These are phyloP conservation scores for Amanita inopinata DNA, from an alignment of 768 basidiomycete genomes.

Conservation along the genomic window DNA sequence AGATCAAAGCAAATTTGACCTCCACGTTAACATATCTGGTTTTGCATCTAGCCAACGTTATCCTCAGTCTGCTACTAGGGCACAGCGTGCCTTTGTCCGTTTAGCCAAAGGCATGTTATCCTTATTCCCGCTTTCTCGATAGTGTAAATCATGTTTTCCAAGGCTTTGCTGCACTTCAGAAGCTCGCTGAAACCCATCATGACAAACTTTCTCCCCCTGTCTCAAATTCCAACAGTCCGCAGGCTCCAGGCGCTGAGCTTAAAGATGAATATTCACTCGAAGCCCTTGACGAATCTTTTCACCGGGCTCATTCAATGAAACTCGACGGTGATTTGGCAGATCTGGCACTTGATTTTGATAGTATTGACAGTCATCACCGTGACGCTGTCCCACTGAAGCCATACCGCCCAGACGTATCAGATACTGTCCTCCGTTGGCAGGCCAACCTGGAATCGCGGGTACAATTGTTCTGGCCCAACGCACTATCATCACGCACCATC, in stretches of 20 bases:
- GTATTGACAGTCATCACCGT: slow-evolving; percentile 7
- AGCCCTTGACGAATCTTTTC: slow-evolving; percentile 45
- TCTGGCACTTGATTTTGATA: slow-evolving; percentile 9
- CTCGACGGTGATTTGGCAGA: no score
- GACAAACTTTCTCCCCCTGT: not conserved
- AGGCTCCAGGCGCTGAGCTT: slow-evolving; percentile 47
- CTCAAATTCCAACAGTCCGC: not conserved
- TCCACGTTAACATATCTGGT: slow-evolving; percentile 71
- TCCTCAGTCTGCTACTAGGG: slow-evolving; percentile 53
- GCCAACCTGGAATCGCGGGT: slow-evolving; percentile 70
- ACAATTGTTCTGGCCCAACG: slow-evolving; percentile 73
- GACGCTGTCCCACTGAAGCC: slow-evolving; percentile 9
- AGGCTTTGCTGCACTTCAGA: slow-evolving; percentile 74
- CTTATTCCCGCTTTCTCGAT: not conserved
- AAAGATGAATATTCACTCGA: slow-evolving; percentile 48
- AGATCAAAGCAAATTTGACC: slow-evolving; percentile 41
- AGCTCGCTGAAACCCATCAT: slow-evolving; percentile 28
- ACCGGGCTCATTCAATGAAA: slow-evolving; percentile 24
- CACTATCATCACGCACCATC: slow-evolving; percentile 52
- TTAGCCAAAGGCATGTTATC: slow-evolving; percentile 58
- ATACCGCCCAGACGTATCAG: slow-evolving; percentile 15
- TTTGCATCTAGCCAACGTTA: slow-evolving; percentile 56
- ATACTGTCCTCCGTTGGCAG: slow-evolving; percentile 45
- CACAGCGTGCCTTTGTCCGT: slow-evolving; percentile 67
- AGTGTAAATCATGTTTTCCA: not conserved